A percentile compares a stretch with the other conserved stretches of the same genome.
Evolutionary conservation across 805 yeast species (phyloP).

Genomic region (Pichia insulana): DNA sequence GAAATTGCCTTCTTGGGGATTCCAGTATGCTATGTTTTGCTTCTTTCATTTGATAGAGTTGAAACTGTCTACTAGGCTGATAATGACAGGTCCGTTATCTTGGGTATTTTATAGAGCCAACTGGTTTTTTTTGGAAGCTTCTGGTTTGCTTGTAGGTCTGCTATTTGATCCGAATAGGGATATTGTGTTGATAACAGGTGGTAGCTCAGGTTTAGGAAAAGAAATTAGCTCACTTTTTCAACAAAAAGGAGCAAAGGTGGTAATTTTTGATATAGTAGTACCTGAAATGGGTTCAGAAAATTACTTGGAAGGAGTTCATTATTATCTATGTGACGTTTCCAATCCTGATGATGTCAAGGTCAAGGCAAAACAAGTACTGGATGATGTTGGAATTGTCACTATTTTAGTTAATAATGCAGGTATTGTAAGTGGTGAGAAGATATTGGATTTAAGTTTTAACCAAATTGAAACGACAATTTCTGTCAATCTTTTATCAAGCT

Average conservation of each 20-base stretch:
- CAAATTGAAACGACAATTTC: conserved; percentile 57
- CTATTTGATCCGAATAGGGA: conserved; percentile 47
- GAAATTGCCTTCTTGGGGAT: not conserved
- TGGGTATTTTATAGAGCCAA: conserved; percentile 21
- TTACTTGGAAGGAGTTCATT: conserved; percentile 35
- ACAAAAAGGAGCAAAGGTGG: conserved; percentile 39
- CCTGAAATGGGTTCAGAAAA: conserved; percentile 30
- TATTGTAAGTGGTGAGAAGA: conserved; percentile 47
- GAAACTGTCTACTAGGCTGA: too few relatives aligned
- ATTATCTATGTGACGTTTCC: conserved; percentile 66
- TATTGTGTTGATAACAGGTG: conserved; percentile 76
- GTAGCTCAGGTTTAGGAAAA: conserved; percentile 68
- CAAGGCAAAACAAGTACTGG: conserved; percentile 32
- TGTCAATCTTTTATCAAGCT: conserved; percentile 63
- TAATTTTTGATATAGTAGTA: conserved; percentile 54
- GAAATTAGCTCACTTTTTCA: conserved; percentile 45
- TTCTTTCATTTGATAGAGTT: not conserved
- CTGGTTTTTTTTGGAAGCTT: conserved; percentile 22
- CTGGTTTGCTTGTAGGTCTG: conserved; percentile 41
- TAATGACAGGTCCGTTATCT: conserved; percentile 26
- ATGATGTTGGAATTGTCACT: conserved; percentile 51
- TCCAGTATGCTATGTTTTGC: not conserved
- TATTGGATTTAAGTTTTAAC: conserved; percentile 43
- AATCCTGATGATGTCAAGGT: conserved; percentile 35
- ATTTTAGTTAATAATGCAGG: conserved; percentile 85